Evolutionary conservation across 176 grass and related monocot genomes (phyloP), one percentile per base, ranked within the genome.

Genomic region (Secale cereale): DNA sequence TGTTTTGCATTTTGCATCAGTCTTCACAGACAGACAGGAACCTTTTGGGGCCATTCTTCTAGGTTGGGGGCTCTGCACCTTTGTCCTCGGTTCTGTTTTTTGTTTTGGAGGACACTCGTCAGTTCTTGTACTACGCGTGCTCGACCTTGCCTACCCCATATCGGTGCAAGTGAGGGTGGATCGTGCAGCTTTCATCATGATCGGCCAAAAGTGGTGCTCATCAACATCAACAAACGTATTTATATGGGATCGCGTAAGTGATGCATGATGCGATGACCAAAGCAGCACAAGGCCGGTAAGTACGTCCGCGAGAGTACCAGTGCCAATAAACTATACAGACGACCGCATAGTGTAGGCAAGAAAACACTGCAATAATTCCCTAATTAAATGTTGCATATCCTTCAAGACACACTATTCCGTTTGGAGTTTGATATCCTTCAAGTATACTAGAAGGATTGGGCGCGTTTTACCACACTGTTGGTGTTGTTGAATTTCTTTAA

Each of bases 101-200:
- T 56, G 52, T 56, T 56, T 56, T 56, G n/a, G n/a, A n/a, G n/a
- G n/a, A n/a, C n/a, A n/a, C n/a, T n/a, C n/a, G n/a, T n/a, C n/a
- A n/a, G n/a, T n/a, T n/a, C n/a, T n/a, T n/a, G n/a, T 22, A 22
- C 19, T 5, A 22, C 17, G 52, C 6, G 52, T 56, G 52, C 52
- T 22, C 52, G 3, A 56, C 69, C 36, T 88, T 78, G 22, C 25
- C 10, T 60, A 26, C 64, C 35, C 80, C 23, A 72, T 81, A 83
- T 40, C 36, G 22, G 23, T 64, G 52, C 16, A 83, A 35, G 62
- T 70, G 79, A 36, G 20, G 10, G 50, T 13, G 40, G 74, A 83
- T 56, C 52, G 19, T 79, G 66, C n/a, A 50, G 29, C 54, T 65
- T 6, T 59, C 63, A 56, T 63, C 64, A 61, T 60, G 19, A 65